Percentiles rank a stretch among this genome's conserved stretches.
phyloP scores from a whole-genome alignment of 306 rosid species.

The Fragaria nilgerrensis region DNA sequence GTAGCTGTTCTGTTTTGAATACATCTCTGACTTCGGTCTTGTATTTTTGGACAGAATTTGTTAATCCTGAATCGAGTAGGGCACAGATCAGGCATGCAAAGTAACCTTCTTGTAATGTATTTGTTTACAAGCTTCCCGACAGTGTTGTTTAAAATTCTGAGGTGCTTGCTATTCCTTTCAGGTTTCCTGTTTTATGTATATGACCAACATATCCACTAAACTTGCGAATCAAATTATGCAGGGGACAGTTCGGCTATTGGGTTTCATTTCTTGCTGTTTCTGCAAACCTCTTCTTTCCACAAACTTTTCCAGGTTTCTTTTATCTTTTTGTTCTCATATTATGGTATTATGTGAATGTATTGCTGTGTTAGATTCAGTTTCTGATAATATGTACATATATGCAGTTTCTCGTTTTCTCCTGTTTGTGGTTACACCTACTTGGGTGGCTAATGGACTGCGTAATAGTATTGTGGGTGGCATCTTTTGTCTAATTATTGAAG shows the following conservation, averaged over 20 bases:
- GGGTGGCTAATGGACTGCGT: slow-evolving; percentile 41
- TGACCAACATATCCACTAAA: background rate
- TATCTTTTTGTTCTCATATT: background rate
- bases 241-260: slow-evolving; percentile 50
- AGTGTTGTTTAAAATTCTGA: slow-evolving; percentile 35
- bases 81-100: slow-evolving; percentile 35
- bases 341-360: background rate
- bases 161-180: slow-evolving; percentile 24
- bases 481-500: slow-evolving; percentile 35
- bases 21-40: background rate
- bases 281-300: slow-evolving; percentile 38
- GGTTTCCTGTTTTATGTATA: background rate
- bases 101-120: slow-evolving; percentile 34
- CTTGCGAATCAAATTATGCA: slow-evolving; percentile 18
- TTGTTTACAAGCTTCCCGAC: slow-evolving; percentile 41
- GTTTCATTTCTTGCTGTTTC: slow-evolving; percentile 39
- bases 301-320: slow-evolving; percentile 36
- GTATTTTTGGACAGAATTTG: slow-evolving; percentile 29
- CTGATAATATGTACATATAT: slow-evolving; percentile 5
- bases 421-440: slow-evolving; percentile 36
- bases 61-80: slow-evolving; percentile 37
- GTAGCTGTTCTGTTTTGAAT: background rate
- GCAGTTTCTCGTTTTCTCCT: slow-evolving; percentile 48
- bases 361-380: background rate
- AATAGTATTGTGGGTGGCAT: slow-evolving; percentile 27